Evolutionary conservation across 2,329 filamentous ascomycete genomes (phyloP).

Genomic region (Fusarium sp.): DNA sequence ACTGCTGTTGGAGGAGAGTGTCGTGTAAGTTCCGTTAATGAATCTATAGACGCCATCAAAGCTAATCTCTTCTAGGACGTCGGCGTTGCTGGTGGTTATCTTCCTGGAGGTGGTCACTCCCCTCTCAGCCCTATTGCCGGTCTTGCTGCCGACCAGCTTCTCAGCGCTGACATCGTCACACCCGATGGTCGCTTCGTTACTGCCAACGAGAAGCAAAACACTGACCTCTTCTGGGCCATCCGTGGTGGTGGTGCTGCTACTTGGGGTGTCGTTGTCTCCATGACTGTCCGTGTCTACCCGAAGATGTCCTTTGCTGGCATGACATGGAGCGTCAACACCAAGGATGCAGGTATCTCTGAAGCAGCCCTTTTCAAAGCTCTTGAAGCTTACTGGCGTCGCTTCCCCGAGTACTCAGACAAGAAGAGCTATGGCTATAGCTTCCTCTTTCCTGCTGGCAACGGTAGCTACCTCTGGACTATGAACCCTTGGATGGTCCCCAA

Average conservation of each 20-base stretch:
- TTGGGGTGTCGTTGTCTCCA: slow-evolving; percentile 58
- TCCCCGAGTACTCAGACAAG: slow-evolving; percentile 45
- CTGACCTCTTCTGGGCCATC: slow-evolving; percentile 72
- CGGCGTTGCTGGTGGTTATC: slow-evolving; percentile 70
- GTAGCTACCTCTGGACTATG: slow-evolving; percentile 51
- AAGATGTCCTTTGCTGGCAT: slow-evolving; percentile 51
- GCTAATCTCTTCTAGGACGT: slow-evolving; percentile 55
- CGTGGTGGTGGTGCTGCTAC: slow-evolving; percentile 66
- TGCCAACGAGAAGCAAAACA: slow-evolving; percentile 57
- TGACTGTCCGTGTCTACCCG: slow-evolving; percentile 53
- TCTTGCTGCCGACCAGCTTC: slow-evolving; percentile 68
- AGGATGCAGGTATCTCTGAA: slow-evolving; percentile 38
- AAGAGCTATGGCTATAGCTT: slow-evolving; percentile 46
- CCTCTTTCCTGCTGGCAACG: slow-evolving; percentile 41
- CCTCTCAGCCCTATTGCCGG: slow-evolving; percentile 65
- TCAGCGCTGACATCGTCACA: slow-evolving; percentile 67
- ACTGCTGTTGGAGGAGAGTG: slow-evolving; percentile 68
- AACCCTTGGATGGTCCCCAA: slow-evolving; percentile 47
- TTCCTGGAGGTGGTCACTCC: slow-evolving; percentile 70
- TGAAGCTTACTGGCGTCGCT: slow-evolving; percentile 44
- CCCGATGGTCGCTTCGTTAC: slow-evolving; percentile 60
- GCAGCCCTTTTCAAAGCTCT: slow-evolving; percentile 50
- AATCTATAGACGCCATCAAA: too few relatives aligned
- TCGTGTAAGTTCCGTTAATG: slow-evolving; percentile 6
- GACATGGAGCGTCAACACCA: slow-evolving; percentile 48